phyloP scores from a whole-genome alignment of 2,329 filamentous ascomycete species.

The Claviceps maximensis region DNA sequence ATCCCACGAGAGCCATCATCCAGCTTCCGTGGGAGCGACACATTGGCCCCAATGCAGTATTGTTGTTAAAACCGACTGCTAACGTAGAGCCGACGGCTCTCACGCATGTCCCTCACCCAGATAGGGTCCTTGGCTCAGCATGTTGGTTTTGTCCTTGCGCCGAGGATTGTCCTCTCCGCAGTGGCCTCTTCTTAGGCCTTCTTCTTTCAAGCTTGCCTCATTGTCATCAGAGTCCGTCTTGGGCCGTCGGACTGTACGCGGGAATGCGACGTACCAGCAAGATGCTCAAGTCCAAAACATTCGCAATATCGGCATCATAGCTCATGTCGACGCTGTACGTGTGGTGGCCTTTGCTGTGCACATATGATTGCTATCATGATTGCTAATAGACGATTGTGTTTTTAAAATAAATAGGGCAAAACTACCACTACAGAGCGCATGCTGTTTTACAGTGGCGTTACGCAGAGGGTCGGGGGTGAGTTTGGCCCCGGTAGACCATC shows the following conservation, averaged over 20 bases:
- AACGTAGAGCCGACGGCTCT: background rate
- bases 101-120: background rate
- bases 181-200: background rate
- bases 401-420: conserved; percentile 49
- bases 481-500: background rate
- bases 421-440: conserved; percentile 98
- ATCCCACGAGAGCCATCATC: background rate
- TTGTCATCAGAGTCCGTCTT: background rate
- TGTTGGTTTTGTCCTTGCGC: conserved; percentile 8
- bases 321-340: conserved; percentile 81
- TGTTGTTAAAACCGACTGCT: background rate
- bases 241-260: conserved; percentile 1
- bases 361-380: background rate
- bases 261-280: conserved; percentile 9
- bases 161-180: conserved; percentile 3
- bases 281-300: conserved; percentile 37
- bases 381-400: conserved; percentile 3
- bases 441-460: conserved; percentile 92
- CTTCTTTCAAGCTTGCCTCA: background rate
- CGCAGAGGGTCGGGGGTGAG: conserved; percentile 64
- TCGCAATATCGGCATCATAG: conserved; percentile 95
- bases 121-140: conserved; percentile 1
- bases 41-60: background rate
- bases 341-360: background rate
- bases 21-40: background rate